phyloP scores from a whole-genome alignment of 202 grass and related monocot genomes.

The Saccharum hybrid region DNA sequence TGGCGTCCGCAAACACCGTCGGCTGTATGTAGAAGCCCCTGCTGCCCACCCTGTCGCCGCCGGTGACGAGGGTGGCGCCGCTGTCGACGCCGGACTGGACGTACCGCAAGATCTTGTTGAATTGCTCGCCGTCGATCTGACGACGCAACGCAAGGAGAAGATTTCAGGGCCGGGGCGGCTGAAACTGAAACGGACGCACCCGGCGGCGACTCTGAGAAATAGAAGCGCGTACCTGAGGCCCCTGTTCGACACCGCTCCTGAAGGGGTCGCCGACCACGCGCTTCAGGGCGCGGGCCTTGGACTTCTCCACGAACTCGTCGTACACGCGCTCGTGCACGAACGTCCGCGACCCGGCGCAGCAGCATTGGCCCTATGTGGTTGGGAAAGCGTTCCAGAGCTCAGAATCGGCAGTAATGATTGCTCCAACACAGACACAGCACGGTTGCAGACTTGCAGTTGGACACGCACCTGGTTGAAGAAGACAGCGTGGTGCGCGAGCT shows the following conservation, averaged over 20 bases:
- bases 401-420: not conserved
- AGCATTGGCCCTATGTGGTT: constrained; percentile 68
- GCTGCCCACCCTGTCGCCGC: constrained; percentile 52
- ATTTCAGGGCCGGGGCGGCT: not conserved
- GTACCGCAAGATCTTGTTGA: constrained; percentile 72
- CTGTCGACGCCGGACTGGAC: constrained; percentile 57
- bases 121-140: constrained; percentile 70
- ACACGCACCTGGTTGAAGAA: constrained; percentile 69
- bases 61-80: constrained; percentile 70
- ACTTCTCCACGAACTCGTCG: constrained; percentile 81
- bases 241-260: constrained; percentile 66
- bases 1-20: constrained; percentile 66
- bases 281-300: constrained; percentile 55
- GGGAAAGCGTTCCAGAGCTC: not conserved
- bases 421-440: not conserved
- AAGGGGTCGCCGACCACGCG: constrained; percentile 80
- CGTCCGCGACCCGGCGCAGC: constrained; percentile 75
- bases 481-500: constrained; percentile 63
- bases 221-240: constrained; percentile 53
- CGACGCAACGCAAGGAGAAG: not conserved
- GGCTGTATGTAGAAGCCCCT: constrained; percentile 75
- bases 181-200: not conserved
- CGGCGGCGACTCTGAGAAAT: not conserved
- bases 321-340: constrained; percentile 75
- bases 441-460: not conserved